Evolutionary conservation across 1,139 yeast genomes (phyloP).

Genomic region (Candida tetrigidarum): DNA sequence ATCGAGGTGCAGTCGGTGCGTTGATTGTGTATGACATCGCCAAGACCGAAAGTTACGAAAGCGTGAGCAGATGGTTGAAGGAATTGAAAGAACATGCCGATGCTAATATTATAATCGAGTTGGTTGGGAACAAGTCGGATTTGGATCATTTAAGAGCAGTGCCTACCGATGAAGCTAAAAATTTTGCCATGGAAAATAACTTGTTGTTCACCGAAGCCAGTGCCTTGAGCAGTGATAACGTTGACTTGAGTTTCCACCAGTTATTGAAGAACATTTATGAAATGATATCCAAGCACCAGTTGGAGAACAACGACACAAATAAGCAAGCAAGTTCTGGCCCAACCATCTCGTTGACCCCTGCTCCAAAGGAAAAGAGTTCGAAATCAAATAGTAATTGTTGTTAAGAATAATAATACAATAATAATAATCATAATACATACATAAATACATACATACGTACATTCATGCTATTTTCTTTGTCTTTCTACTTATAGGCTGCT

Average conservation of each 20-base stretch:
- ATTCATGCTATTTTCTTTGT: conserved; percentile 15
- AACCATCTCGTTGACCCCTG: conserved; percentile 91
- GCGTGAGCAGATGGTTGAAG: conserved; percentile 92
- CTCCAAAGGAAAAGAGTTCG: conserved; percentile 79
- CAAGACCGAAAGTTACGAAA: conserved; percentile 90
- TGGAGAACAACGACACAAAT: conserved; percentile 57
- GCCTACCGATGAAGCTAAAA: conserved; percentile 96
- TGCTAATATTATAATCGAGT: conserved; percentile 93
- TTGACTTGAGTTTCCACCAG: conserved; percentile 92
- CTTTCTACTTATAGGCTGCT: conserved; percentile 29
- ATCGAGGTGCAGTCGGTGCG: conserved; percentile 98
- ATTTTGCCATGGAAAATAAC: conserved; percentile 92
- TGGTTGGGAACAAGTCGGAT: conserved; percentile 89
- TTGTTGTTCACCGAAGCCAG: conserved; percentile 96
- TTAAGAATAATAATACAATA: conserved; percentile 27
- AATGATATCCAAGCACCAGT: conserved; percentile 84
- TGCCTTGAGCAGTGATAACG: conserved; percentile 93
- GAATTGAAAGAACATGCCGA: conserved; percentile 97
- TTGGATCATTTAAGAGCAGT: conserved; percentile 95
- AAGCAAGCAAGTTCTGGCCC: conserved; percentile 64
- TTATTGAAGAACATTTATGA: conserved; percentile 91
- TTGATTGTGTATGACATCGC: conserved; percentile 94
- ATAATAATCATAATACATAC: background rate
- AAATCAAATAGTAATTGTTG: conserved; percentile 73
- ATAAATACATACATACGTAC: background rate